Conservation (phyloP, 2,329 filamentous ascomycete species). For the Epichloe bromicola region DNA sequence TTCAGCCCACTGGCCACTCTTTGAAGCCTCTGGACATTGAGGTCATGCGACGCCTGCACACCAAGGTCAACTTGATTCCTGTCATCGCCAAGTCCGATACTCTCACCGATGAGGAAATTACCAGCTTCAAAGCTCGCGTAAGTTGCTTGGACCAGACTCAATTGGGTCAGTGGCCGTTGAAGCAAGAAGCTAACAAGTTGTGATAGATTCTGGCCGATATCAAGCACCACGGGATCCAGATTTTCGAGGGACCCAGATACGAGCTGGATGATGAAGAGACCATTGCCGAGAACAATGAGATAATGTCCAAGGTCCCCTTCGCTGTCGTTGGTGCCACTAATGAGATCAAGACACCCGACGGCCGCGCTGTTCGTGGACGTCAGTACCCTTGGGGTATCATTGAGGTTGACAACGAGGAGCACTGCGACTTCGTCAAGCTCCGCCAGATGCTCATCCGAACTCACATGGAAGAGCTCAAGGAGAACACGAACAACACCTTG, state of each 20-base stretch:
- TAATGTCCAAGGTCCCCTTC: slow-evolving; percentile 99
- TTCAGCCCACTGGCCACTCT: slow-evolving; percentile 95
- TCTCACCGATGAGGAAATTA: slow-evolving; percentile 91
- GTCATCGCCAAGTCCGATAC: slow-evolving; percentile 99
- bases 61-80: slow-evolving; percentile 99
- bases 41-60: slow-evolving; percentile 98
- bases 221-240: slow-evolving; percentile 92
- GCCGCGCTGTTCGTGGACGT: slow-evolving; percentile 90
- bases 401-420: slow-evolving; percentile 98
- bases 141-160: slow-evolving; percentile 24
- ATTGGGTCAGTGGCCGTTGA: not conserved
- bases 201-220: slow-evolving; percentile 88
- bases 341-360: slow-evolving; percentile 82
- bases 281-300: slow-evolving; percentile 99
- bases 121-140: slow-evolving; percentile 91
- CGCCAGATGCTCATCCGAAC: slow-evolving; percentile 99
- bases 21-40: slow-evolving; percentile 98
- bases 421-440: slow-evolving; percentile 99
- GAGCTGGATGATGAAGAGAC: slow-evolving; percentile 99
- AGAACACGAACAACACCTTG: slow-evolving; percentile 96
- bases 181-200: slow-evolving; percentile 6
- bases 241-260: slow-evolving; percentile 96
- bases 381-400: slow-evolving; percentile 97
- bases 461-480: slow-evolving; percentile 99
- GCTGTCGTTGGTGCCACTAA: slow-evolving; percentile 94